Evolutionary conservation across 2,329 filamentous ascomycete species (phyloP).

Genomic region (Neofusicoccum sp.): DNA sequence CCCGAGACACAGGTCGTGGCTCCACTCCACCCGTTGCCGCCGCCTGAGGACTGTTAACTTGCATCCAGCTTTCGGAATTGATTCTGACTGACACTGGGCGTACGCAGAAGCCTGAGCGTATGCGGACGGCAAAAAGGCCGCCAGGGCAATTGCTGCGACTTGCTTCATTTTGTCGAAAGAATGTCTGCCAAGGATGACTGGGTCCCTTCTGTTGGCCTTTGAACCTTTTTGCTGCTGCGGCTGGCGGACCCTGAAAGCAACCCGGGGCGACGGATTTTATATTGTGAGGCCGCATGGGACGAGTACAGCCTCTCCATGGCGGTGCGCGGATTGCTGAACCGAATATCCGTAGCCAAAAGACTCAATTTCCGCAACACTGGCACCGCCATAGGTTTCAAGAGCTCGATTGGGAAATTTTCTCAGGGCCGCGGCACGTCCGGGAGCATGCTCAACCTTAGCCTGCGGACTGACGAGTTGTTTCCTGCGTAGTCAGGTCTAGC

Average conservation of each 20-base stretch:
- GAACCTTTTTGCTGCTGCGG: background rate
- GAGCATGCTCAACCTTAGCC: constrained; percentile 9
- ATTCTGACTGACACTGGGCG: constrained; percentile 19
- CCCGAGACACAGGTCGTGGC: constrained; percentile 26
- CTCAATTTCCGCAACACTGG: constrained; percentile 2
- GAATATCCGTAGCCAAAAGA: constrained; percentile 6
- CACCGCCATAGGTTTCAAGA: constrained; percentile 6
- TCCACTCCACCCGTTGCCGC: constrained; percentile 6
- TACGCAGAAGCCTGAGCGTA: constrained; percentile 10
- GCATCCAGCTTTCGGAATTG: no score
- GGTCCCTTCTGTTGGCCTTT: background rate
- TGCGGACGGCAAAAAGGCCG: constrained; percentile 8
- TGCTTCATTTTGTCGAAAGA: constrained; percentile 12
- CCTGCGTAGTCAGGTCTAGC: background rate
- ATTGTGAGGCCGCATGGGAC: background rate
- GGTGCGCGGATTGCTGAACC: constrained; percentile 7
- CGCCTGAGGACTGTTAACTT: background rate
- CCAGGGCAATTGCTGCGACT: constrained; percentile 8
- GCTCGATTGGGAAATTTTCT: background rate
- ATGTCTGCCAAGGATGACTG: background rate
- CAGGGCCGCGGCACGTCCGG: background rate
- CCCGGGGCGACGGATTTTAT: background rate
- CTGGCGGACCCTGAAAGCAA: background rate
- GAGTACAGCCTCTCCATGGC: background rate
- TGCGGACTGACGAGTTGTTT: background rate